Conservation (phyloP, 2,329 filamentous ascomycete species). For the Onygenales sp. region DNA sequence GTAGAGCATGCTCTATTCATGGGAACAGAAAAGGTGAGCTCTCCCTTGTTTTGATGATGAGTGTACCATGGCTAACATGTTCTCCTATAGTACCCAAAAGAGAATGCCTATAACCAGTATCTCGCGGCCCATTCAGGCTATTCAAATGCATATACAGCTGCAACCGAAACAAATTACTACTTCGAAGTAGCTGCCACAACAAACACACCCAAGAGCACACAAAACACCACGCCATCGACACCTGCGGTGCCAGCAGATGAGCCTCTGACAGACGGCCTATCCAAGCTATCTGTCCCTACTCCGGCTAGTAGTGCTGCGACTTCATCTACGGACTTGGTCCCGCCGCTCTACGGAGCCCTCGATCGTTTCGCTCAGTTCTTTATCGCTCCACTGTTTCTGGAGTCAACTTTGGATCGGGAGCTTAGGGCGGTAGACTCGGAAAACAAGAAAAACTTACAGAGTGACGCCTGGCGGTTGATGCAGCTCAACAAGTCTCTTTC, state of each 20-base stretch:
- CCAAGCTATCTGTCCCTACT: slow-evolving; percentile 5
- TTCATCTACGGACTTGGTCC: slow-evolving; percentile 20
- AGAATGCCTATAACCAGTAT: slow-evolving; percentile 94
- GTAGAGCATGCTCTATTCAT: slow-evolving; percentile 97
- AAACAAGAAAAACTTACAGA: slow-evolving; percentile 96
- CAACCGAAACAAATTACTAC: slow-evolving; percentile 94
- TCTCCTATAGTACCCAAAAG: slow-evolving; percentile 62
- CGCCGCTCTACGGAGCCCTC: slow-evolving; percentile 69
- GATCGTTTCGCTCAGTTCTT: slow-evolving; percentile 95
- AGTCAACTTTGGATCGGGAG: slow-evolving; percentile 77
- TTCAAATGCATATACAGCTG: slow-evolving; percentile 90
- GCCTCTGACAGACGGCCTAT: slow-evolving; percentile 10
- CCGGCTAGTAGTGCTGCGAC: slow-evolving; percentile 16
- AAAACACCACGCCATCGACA: slow-evolving; percentile 1
- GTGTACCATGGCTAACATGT: slow-evolving; percentile 1
- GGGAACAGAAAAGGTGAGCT: slow-evolving; percentile 79
- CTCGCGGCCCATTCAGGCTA: slow-evolving; percentile 80
- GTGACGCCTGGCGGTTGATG: slow-evolving; percentile 75
- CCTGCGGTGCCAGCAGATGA: slow-evolving; percentile 4
- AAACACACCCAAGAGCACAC: slow-evolving; percentile 16
- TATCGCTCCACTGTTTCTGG: slow-evolving; percentile 74
- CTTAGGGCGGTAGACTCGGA: slow-evolving; percentile 85
- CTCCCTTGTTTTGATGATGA: not conserved
- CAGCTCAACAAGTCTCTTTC: slow-evolving; percentile 84
- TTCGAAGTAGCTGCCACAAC: slow-evolving; percentile 86